Conservation (phyloP, 2,329 filamentous ascomycete genomes). For the Colletotrichum melonis region DNA sequence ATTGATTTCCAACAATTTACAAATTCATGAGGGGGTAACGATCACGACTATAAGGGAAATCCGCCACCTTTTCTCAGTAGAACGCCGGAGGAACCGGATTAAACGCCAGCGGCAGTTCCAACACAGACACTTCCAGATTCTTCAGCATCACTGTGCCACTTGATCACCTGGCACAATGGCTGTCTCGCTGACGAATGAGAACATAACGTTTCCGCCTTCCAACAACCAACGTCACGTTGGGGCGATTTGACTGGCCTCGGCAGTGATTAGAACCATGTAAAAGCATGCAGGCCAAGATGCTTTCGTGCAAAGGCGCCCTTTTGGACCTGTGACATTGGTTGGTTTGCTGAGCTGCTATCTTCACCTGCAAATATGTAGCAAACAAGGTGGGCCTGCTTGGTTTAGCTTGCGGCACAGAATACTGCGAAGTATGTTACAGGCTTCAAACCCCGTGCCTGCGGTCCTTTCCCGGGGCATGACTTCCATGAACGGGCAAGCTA, state of each 20-base stretch:
- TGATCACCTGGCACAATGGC: background rate
- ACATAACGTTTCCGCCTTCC: background rate
- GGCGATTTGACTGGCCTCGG: background rate
- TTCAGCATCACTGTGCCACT: background rate
- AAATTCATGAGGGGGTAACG: background rate
- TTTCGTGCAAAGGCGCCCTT: background rate
- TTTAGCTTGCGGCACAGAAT: background rate
- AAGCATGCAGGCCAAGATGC: background rate
- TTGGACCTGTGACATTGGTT: background rate
- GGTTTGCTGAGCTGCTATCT: background rate
- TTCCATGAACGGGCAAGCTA: background rate
- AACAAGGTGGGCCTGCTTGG: background rate
- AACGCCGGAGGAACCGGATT: background rate
- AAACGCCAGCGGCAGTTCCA: background rate
- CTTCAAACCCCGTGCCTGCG: background rate
- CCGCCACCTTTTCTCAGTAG: background rate
- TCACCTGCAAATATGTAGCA: background rate
- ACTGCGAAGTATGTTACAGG: background rate
- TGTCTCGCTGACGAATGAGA: background rate
- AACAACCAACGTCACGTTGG: background rate
- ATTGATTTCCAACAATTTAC: too few species aligned
- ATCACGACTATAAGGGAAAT: background rate
- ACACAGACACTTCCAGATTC: background rate
- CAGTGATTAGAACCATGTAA: background rate
- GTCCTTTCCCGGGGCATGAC: background rate